Conservation (phyloP, 1,284 basidiomycete species). For the Trametes sp. region DNA sequence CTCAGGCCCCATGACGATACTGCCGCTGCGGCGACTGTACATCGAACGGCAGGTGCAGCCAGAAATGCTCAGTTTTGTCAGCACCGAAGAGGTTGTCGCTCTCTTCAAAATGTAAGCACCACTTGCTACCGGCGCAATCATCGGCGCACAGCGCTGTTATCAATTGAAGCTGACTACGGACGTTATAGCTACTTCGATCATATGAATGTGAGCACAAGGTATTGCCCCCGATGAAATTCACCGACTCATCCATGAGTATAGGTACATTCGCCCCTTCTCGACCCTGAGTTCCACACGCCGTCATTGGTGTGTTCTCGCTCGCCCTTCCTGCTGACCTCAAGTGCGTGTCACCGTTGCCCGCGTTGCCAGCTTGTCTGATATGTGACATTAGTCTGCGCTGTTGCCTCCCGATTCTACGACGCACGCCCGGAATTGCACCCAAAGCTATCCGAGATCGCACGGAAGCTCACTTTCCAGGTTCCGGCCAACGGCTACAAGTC, state of each 20-base stretch:
- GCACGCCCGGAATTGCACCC: conserved; percentile 85
- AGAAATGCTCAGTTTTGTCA: conserved; percentile 87
- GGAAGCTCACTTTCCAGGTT: conserved; percentile 92
- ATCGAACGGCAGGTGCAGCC: conserved; percentile 92
- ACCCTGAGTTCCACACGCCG: conserved; percentile 90
- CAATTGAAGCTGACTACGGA: conserved; percentile 25
- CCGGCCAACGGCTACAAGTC: conserved; percentile 91
- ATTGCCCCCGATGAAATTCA: conserved; percentile 21
- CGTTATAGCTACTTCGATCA: conserved; percentile 74
- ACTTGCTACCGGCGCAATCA: conserved; percentile 1
- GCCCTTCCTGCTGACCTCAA: conserved; percentile 91
- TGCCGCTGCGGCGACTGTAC: conserved; percentile 85
- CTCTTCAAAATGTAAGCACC: conserved; percentile 86
- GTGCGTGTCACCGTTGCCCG: conserved; percentile 55
- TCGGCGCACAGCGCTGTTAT: conserved; percentile 9
- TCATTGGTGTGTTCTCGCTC: conserved; percentile 91
- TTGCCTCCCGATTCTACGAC: conserved; percentile 91
- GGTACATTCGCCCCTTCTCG: conserved; percentile 80
- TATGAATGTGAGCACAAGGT: conserved; percentile 64
- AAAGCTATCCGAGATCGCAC: conserved; percentile 83
- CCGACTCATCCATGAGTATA: conserved; percentile 40
- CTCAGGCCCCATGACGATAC: conserved; percentile 83
- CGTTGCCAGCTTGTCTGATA: conserved; percentile 19
- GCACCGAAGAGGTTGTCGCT: conserved; percentile 85
- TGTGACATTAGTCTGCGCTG: conserved; percentile 79